Evolutionary conservation across 148 eudicot species (phyloP).

Genomic region (Polygonum maritimum): DNA sequence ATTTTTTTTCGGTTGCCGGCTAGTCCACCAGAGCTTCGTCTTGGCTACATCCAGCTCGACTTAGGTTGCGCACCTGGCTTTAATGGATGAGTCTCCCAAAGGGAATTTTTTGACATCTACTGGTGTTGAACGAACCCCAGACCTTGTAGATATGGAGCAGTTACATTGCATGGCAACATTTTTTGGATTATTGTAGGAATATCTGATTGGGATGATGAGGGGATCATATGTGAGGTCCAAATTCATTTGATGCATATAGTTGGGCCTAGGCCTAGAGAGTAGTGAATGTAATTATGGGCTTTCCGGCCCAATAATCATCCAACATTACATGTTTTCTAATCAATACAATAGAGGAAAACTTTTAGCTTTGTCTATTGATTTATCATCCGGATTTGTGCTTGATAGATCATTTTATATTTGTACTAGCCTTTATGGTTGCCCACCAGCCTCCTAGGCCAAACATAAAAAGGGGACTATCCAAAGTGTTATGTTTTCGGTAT

Average conservation of each 20-base stretch:
- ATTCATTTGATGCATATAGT: not conserved
- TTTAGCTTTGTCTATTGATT: no score
- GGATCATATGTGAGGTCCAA: not conserved
- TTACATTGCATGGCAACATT: no score
- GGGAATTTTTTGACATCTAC: no score
- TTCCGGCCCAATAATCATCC: not conserved
- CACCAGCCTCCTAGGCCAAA: not conserved
- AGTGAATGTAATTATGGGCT: not conserved
- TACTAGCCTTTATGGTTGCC: not conserved
- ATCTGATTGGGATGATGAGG: no score
- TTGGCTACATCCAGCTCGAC: no score
- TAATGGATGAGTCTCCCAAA: no score
- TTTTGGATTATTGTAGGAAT: no score
- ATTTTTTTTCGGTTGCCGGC: no score
- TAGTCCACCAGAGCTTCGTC: no score
- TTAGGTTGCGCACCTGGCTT: no score
- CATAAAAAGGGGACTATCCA: not conserved
- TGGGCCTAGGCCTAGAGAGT: not conserved
- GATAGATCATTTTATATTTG: not conserved
- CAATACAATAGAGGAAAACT: not conserved
- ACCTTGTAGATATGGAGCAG: no score
- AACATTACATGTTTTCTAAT: not conserved
- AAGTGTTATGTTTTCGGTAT: not conserved
- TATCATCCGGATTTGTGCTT: not conserved
- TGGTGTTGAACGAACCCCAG: no score